Evolutionary conservation across 441 rosid species (phyloP), one percentile per base, ranked within the genome.

Genomic region (Isatis lusitanica): DNA sequence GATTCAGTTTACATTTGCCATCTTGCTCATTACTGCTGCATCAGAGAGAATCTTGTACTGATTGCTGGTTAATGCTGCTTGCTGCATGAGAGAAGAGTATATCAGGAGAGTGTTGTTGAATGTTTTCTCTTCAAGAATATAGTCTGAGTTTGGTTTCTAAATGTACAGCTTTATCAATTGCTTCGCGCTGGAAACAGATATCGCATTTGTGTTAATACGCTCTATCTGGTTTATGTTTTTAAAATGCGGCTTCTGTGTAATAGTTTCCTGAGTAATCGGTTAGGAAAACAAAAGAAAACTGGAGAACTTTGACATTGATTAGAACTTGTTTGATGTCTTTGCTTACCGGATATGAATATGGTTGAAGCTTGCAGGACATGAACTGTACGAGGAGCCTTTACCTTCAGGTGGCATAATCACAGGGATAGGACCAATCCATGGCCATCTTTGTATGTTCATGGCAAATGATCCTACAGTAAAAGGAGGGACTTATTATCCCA

Each of bases 381-480:
- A 92, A 65, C 66, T 94, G 46, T 94, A 92, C 65, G 96, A 82
- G 64, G 92, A 92, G 11, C 66, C 92, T 48, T 84, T 94, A 73
- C 99, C 97, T 51, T 89, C 99, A 4, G 99, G 83, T 50, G 97
- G 97, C 13, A 90, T 94, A 68, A 74, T 94, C 76, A 90, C 97
- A 24, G 99, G 99, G 33, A 88, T 92, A 43, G 97, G 99, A 74
- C 88, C 96, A 5, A 90, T 92, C 74, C 97, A 94, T 64, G 99
- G 97, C n/a, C 89, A 84, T 50, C 93, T 94, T 75, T 94, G 97
- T 62, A 94, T 92, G 96, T 92, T 94, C 78, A 86, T 92, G 81
- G 99, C 96, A 53, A 94, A 94, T 80, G 99, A 94, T 52, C 96
- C 99, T 74, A 94, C 99, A 31, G 97, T 92, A 3, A 94, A 94